Conservation (phyloP, 1,284 basidiomycete genomes). For the Trametes polyzona region DNA sequence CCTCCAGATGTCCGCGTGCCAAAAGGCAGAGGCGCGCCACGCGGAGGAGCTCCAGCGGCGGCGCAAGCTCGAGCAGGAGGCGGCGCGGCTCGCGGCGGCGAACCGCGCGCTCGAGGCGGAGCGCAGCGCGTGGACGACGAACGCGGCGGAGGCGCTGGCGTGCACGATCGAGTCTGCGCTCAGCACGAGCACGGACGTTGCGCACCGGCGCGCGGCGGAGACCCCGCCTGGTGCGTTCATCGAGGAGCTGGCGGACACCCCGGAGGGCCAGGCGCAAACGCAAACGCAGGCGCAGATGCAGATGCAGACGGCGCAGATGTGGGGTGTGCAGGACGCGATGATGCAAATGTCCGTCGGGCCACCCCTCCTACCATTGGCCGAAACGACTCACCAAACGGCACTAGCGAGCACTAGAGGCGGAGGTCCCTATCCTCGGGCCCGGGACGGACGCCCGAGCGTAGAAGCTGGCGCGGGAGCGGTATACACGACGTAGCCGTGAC, state of each 20-base stretch:
- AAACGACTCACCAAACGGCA: no score
- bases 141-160: constrained; percentile 21
- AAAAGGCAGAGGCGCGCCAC: constrained; percentile 34
- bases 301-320: background rate
- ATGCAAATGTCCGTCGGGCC: background rate
- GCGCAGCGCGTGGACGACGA: constrained; percentile 21
- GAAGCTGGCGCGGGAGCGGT: background rate
- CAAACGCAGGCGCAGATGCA: background rate
- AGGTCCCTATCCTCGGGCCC: background rate
- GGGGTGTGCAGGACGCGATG: background rate
- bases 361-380: no score
- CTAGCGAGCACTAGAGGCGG: no score
- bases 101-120: constrained; percentile 28
- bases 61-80: constrained; percentile 23
- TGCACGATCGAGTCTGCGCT: constrained; percentile 14
- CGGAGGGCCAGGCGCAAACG: no score
- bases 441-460: background rate
- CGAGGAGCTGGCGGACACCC: background rate
- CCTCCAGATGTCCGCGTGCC: constrained; percentile 37
- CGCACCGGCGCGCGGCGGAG: constrained; percentile 7
- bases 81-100: constrained; percentile 22
- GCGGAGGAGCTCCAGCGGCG: constrained; percentile 28
- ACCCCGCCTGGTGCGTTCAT: background rate
- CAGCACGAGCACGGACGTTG: constrained; percentile 12
- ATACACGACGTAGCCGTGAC: background rate